Evolutionary conservation across 176 grass and related monocot genomes (phyloP).

Genomic region (Phragmites australis): DNA sequence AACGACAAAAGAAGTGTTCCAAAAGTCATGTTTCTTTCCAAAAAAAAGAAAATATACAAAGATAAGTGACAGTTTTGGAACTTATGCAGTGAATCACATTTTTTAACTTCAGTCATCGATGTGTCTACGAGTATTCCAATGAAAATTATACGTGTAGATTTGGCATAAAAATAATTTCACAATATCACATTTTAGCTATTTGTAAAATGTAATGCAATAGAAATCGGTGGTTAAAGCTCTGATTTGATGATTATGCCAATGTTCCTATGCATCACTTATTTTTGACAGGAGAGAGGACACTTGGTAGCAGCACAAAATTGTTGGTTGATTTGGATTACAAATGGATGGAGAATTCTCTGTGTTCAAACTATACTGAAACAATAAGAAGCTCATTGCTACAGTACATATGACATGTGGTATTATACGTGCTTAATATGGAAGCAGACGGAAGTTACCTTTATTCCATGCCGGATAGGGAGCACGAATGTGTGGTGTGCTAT

Average conservation of each 20-base stretch:
- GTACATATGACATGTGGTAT: neutral
- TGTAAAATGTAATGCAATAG: neutral
- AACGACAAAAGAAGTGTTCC: neutral
- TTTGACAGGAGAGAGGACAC: neutral
- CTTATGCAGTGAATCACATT: too few relatives aligned
- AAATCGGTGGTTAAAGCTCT: neutral
- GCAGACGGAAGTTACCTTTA: slow-evolving; percentile 62
- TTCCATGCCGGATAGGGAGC: slow-evolving; percentile 33
- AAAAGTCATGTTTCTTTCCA: neutral
- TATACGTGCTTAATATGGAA: slow-evolving; percentile 42
- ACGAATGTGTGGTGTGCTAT: slow-evolving; percentile 23
- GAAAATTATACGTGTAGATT: too few relatives aligned
- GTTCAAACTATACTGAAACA: neutral
- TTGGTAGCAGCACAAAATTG: too few relatives aligned
- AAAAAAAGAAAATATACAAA: neutral
- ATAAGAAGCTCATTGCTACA: neutral
- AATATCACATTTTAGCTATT: neutral
- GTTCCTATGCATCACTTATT: too few relatives aligned
- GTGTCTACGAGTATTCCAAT: too few relatives aligned
- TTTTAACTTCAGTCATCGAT: too few relatives aligned
- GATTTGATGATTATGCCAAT: too few relatives aligned
- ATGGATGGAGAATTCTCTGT: neutral
- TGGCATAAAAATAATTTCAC: too few relatives aligned
- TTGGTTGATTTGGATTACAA: too few relatives aligned
- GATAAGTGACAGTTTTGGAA: too few relatives aligned